Base-by-base conservation (phyloP, 2,329 filamentous ascomycete species). In the Penicillium digitatum region DNA sequence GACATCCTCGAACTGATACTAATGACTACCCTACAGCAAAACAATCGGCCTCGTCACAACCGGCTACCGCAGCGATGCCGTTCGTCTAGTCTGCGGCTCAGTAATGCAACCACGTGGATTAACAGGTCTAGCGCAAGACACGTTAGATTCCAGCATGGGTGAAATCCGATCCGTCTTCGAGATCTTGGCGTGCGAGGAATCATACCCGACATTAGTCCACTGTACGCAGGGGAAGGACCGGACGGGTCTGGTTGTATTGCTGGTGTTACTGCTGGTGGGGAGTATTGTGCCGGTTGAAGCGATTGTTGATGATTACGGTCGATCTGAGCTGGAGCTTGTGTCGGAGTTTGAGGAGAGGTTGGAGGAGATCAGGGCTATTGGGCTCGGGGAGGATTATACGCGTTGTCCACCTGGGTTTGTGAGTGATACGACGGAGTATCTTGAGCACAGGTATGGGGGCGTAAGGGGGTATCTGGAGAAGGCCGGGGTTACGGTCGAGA, bases 171-270 rank as follows among this genome's bases (percentile, higher is more conserved):
- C 82, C 24, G 86, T 90, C 0, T 90, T 96, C 59, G 80, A 85
- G 34, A 72, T 83, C 1, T 84, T 96, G 54, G 73, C 78, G 10
- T 69, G 78, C 1, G 69, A 76, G 2, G 62, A 70, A 0, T 78
- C 78, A 16, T 84, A 85, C 59, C 90, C 90, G 0, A 72, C 86
- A 1, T 69, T 95, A 8, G 75, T 94, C 2, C 90, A 95, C 72
- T 96, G 91, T 72, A 94, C 90, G 0, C 90, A 95, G 66, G 91
- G 91, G 55, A 96, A 95, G 69, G 91, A 95, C 67, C 82, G 91
- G 2, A 91, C 85, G 1, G 91, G 91, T 0, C 76, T 95, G 12
- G 78, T 89, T 11, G 78, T 90, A 5, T 76, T 87, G 38, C 76
- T 95, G 4, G 72, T 87, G 0, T 74, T 95, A 20, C 78, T 93